phyloP scores from a whole-genome alignment of 1,284 basidiomycete genomes.

The Cryptococcus sp. region DNA sequence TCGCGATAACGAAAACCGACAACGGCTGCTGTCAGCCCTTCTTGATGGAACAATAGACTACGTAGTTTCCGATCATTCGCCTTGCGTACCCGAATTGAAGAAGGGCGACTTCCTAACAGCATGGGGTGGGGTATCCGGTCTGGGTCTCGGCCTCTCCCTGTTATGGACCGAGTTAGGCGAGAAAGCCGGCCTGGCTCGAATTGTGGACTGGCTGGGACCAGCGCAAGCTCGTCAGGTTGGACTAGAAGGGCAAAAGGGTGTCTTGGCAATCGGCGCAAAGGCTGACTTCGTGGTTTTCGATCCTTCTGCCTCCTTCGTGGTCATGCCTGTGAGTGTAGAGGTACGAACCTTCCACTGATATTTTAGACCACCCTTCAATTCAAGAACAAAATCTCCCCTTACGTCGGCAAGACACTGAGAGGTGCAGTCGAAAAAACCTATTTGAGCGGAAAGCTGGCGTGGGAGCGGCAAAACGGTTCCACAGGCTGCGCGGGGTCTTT shows the following conservation, averaged over 20 bases:
- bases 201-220: conserved; percentile 72
- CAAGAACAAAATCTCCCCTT: conserved; percentile 91
- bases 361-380: conserved; percentile 69
- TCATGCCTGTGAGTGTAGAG: conserved; percentile 57
- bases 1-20: conserved; percentile 69
- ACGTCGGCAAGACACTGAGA: conserved; percentile 69
- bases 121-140: conserved; percentile 88
- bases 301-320: conserved; percentile 62
- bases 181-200: conserved; percentile 60
- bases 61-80: conserved; percentile 91
- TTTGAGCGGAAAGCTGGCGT: conserved; percentile 70
- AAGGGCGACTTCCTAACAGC: conserved; percentile 78
- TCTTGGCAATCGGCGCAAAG: conserved; percentile 69
- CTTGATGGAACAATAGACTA: conserved; percentile 79
- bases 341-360: background rate
- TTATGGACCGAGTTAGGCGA: conserved; percentile 72
- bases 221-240: conserved; percentile 76
- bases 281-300: conserved; percentile 87
- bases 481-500: background rate
- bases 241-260: conserved; percentile 68
- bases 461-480: conserved; percentile 55
- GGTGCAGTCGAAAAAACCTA: conserved; percentile 68
- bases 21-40: conserved; percentile 75
- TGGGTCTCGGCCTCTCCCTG: conserved; percentile 82
- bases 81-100: conserved; percentile 80